Conservation (phyloP, 1,284 basidiomycete genomes). For the Sporisorium scitamineum region DNA sequence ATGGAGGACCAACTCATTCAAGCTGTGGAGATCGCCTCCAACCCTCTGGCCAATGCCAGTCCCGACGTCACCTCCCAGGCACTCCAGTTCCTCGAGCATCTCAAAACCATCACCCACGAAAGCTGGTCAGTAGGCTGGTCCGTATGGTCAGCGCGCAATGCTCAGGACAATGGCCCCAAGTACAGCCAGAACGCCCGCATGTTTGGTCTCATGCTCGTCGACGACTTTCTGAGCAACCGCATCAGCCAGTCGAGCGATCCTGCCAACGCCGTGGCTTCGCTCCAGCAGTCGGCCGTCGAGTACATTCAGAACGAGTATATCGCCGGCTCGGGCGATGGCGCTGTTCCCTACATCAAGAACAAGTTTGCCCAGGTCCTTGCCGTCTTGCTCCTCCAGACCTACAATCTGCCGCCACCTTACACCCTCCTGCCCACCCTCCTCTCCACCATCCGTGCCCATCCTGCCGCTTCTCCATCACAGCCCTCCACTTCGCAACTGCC, state of each 20-base stretch:
- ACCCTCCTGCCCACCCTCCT: slow-evolving; percentile 75
- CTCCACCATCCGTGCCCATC: slow-evolving; percentile 70
- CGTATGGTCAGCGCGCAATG: slow-evolving; percentile 64
- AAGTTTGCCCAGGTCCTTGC: slow-evolving; percentile 98
- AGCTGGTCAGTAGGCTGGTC: slow-evolving; percentile 76
- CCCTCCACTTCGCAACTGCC: slow-evolving; percentile 77
- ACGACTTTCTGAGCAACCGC: slow-evolving; percentile 84
- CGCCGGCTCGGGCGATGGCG: slow-evolving; percentile 56
- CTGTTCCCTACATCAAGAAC: slow-evolving; percentile 79
- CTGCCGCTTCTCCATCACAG: slow-evolving; percentile 71
- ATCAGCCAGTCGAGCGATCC: slow-evolving; percentile 51
- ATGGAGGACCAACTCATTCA: slow-evolving; percentile 76
- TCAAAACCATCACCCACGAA: slow-evolving; percentile 79
- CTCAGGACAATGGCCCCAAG: slow-evolving; percentile 75
- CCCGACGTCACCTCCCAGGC: slow-evolving; percentile 77
- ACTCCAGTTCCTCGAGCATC: slow-evolving; percentile 80
- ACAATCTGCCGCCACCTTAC: slow-evolving; percentile 84
- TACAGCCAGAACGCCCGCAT: slow-evolving; percentile 82
- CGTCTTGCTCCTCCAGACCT: slow-evolving; percentile 90
- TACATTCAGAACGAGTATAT: slow-evolving; percentile 67
- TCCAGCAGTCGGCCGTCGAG: slow-evolving; percentile 63
- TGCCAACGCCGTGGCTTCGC: slow-evolving; percentile 55
- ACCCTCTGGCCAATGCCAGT: slow-evolving; percentile 75
- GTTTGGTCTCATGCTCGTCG: slow-evolving; percentile 85
- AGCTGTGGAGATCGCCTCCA: slow-evolving; percentile 84